Conservation (phyloP, 768 basidiomycete species). For the Boletus insuetus region DNA sequence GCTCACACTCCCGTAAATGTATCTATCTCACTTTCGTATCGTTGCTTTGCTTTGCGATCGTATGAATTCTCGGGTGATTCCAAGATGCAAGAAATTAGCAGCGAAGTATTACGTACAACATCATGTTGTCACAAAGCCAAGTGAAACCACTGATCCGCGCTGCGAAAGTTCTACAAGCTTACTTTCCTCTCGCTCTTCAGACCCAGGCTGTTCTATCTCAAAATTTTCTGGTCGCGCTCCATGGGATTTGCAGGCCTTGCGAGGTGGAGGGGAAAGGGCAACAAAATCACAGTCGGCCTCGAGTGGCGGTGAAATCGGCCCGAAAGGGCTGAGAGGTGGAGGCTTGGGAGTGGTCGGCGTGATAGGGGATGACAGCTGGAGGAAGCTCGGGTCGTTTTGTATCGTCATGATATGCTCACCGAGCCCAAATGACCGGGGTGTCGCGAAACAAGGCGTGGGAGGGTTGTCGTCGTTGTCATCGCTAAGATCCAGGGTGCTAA, state of each 20-base stretch:
- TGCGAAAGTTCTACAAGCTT: constrained; percentile 40
- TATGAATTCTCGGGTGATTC: not conserved
- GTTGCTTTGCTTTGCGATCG: not conserved
- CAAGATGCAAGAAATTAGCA: constrained; percentile 18
- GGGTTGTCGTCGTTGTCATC: constrained; percentile 28
- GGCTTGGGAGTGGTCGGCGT: constrained; percentile 28
- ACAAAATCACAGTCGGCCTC: constrained; percentile 38
- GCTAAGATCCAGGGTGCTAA: constrained; percentile 27
- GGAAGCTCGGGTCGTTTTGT: constrained; percentile 59
- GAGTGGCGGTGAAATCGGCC: constrained; percentile 28
- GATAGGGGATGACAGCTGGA: constrained; percentile 50
- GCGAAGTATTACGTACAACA: constrained; percentile 16
- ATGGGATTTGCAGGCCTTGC: constrained; percentile 53
- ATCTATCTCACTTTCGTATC: not conserved
- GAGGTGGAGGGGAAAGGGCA: constrained; percentile 65
- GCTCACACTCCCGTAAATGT: constrained; percentile 16
- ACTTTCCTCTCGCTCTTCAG: constrained; percentile 8
- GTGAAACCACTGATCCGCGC: constrained; percentile 52
- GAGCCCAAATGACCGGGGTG: constrained; percentile 32
- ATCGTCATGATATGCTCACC: constrained; percentile 58
- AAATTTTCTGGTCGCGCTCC: constrained; percentile 16
- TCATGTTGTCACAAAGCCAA: constrained; percentile 47
- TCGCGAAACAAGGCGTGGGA: constrained; percentile 18
- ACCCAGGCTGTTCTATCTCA: constrained; percentile 10
- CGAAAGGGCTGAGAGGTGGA: constrained; percentile 21